Conservation (phyloP, 192 early-diverging fungal species). For the Coemansia reversa region DNA sequence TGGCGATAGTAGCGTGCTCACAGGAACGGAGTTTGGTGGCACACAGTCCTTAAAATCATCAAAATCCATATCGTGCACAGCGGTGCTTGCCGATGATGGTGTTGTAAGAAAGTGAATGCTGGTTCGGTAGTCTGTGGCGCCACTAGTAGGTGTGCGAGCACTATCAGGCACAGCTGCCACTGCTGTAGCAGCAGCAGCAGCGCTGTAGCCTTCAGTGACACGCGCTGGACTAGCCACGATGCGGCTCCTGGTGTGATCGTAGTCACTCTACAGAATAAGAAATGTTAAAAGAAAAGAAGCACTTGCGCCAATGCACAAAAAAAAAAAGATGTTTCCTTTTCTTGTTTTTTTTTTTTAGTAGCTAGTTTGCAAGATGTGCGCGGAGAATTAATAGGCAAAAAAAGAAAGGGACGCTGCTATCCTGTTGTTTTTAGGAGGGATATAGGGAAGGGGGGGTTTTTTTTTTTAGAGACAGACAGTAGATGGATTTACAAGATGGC, state of each 20-base stretch:
- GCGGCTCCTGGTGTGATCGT: conserved; percentile 13
- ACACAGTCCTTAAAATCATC: conserved; percentile 10
- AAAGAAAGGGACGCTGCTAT: neutral
- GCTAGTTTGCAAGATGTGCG: neutral
- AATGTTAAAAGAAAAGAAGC: no score
- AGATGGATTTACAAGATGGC: neutral
- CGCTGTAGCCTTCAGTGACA: neutral
- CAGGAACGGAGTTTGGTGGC: conserved; percentile 28
- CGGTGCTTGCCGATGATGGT: conserved; percentile 28
- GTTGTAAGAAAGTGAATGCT: conserved; percentile 52
- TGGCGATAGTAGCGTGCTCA: conserved; percentile 38
- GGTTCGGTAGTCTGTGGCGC: conserved; percentile 40
- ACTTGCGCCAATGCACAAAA: no score
- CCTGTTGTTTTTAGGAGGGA: neutral
- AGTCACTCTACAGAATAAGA: conserved; percentile 16
- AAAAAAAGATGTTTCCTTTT: neutral
- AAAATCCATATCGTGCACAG: conserved; percentile 25
- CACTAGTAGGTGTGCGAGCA: conserved; percentile 6
- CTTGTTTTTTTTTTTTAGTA: neutral
- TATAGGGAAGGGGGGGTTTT: neutral
- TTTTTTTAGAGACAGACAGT: neutral
- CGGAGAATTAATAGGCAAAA: neutral
- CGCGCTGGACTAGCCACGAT: conserved; percentile 10
- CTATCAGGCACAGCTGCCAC: conserved; percentile 3
- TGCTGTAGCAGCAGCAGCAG: neutral